phyloP scores from a whole-genome alignment of 257 asterid genomes.

The Solanum clarkiae region DNA sequence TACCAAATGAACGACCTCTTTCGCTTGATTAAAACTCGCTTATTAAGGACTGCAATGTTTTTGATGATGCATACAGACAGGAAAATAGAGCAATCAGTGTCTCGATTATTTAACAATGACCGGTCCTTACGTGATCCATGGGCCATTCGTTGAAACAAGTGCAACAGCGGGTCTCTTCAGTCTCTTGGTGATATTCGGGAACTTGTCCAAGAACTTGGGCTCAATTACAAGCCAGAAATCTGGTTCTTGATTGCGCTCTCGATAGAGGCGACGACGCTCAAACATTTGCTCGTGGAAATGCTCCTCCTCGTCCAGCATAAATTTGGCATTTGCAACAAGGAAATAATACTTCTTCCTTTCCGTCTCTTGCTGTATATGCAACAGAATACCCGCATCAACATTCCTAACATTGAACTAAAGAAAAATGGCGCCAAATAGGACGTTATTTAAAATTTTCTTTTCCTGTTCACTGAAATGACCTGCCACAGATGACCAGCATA shows the following conservation, averaged over 20 bases:
- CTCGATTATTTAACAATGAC: not conserved
- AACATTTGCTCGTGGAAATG: slow-evolving; percentile 76
- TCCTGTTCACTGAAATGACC: not conserved
- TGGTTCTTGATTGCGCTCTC: slow-evolving; percentile 54
- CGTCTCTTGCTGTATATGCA: slow-evolving; percentile 23
- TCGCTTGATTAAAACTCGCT: not conserved
- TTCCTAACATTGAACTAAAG: not conserved
- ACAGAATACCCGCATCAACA: not conserved
- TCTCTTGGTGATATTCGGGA: slow-evolving; percentile 63
- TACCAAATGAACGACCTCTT: not conserved
- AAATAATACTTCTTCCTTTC: slow-evolving; percentile 58
- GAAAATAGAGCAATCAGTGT: not conserved
- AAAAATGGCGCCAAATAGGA: not conserved
- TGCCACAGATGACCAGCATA: not conserved
- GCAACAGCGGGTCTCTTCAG: slow-evolving; percentile 94
- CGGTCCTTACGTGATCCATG: slow-evolving; percentile 72
- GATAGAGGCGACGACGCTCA: slow-evolving; percentile 59
- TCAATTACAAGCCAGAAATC: slow-evolving; percentile 98
- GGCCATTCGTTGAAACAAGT: slow-evolving; percentile 80
- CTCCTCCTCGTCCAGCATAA: slow-evolving; percentile 99
- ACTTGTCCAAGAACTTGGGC: slow-evolving; percentile 87
- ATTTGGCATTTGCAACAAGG: slow-evolving; percentile 87
- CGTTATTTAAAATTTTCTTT: not conserved
- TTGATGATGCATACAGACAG: not conserved
- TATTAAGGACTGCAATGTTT: not conserved